A percentile compares a stretch with the other conserved stretches of the same genome.
These are phyloP conservation scores for Microthlaspi erraticum DNA, from an alignment of 345 rosid species.

Conservation along the genomic window DNA sequence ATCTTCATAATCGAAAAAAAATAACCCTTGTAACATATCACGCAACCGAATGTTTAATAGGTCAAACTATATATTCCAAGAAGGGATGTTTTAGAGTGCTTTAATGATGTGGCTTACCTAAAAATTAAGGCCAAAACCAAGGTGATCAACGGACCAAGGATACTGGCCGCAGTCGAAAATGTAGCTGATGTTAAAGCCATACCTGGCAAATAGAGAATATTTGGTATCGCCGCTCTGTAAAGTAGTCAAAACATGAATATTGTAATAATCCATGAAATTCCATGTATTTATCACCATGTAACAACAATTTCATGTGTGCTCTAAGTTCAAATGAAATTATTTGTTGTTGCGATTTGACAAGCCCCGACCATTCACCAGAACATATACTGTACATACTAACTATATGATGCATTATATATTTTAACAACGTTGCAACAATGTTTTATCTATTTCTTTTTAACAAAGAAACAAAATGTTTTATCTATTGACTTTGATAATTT, in stretches of 20 bases:
- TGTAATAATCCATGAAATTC: slow-evolving; percentile 7
- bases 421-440: neutral
- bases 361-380: neutral
- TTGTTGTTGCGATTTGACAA: neutral
- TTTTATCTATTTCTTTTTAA: neutral
- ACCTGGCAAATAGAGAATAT: slow-evolving; percentile 49
- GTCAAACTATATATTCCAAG: neutral
- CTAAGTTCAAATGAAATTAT: neutral
- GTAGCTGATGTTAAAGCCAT: slow-evolving; percentile 59
- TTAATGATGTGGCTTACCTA: slow-evolving; percentile 44
- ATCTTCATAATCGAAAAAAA: neutral
- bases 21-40: neutral
- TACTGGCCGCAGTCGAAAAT: slow-evolving; percentile 50
- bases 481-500: neutral
- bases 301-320: neutral
- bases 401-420: neutral
- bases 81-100: neutral
- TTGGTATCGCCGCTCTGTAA: slow-evolving; percentile 44
- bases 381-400: neutral
- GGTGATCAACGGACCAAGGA: slow-evolving; percentile 58
- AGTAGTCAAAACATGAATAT: slow-evolving; percentile 5
- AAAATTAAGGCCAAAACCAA: slow-evolving; percentile 51
- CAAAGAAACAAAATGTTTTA: no score
- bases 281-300: neutral
- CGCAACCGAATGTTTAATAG: slow-evolving; percentile 1